These are phyloP conservation scores for Celoporthe dispersa DNA, from an alignment of 2,329 filamentous ascomycete species.

Conservation along the genomic window DNA sequence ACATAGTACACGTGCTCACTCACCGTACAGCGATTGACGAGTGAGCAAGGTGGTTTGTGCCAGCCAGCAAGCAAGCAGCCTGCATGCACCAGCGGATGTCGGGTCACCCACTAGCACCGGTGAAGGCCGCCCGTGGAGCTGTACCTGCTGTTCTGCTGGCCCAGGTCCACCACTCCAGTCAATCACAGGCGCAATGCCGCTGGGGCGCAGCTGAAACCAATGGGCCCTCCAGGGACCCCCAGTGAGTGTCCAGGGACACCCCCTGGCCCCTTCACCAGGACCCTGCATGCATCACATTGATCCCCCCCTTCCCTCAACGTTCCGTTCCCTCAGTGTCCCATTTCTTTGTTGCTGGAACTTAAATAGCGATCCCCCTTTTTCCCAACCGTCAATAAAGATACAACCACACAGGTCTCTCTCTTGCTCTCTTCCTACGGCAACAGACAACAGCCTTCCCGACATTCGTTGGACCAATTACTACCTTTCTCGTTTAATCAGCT, in stretches of 20 bases:
- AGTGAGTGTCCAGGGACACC: background rate
- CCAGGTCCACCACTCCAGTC: background rate
- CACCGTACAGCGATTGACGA: too few relatives aligned
- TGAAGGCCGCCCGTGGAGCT: background rate
- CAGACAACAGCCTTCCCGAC: slow-evolving; percentile 1
- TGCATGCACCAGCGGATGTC: background rate
- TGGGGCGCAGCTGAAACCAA: slow-evolving; percentile 13
- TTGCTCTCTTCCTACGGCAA: background rate
- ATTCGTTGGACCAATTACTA: background rate
- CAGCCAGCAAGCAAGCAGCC: too few relatives aligned
- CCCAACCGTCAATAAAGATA: background rate
- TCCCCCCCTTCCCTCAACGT: background rate
- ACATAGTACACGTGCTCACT: too few relatives aligned
- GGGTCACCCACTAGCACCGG: background rate
- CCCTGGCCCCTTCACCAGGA: background rate
- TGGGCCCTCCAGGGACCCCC: background rate
- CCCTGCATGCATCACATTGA: slow-evolving; percentile 12
- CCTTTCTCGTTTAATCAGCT: background rate
- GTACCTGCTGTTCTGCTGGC: background rate
- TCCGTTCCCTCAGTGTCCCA: background rate
- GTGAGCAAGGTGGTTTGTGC: too few relatives aligned
- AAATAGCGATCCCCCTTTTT: slow-evolving; percentile 6
- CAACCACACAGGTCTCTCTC: background rate
- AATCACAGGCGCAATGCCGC: slow-evolving; percentile 1
- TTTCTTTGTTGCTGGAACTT: slow-evolving; percentile 9